Percentiles rank a stretch among this genome's conserved stretches.
Evolutionary conservation across 208 protist species (phyloP).

Genomic region (Jaenimonas drosophilae): DNA sequence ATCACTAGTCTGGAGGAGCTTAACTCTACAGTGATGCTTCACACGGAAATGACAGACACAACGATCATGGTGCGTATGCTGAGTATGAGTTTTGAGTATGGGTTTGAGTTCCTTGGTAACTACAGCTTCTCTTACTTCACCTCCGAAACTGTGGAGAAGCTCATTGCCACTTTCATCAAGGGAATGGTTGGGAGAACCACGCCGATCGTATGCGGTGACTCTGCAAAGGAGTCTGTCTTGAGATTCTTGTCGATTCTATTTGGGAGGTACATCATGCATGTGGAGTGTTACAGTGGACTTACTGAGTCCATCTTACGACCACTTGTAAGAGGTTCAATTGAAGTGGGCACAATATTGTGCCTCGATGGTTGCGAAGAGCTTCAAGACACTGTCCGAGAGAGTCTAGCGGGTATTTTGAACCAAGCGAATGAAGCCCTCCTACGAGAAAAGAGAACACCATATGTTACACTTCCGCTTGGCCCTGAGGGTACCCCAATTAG

Average conservation of each 20-base stretch:
- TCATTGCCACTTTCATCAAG: slow-evolving; percentile 5
- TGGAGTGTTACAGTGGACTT: slow-evolving; percentile 36
- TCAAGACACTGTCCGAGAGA: slow-evolving; percentile 9
- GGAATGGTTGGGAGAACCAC: slow-evolving; percentile 9
- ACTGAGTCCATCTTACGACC: slow-evolving; percentile 19
- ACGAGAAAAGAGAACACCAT: slow-evolving; percentile 2
- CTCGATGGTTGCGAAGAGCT: slow-evolving; percentile 42
- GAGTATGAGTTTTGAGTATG: slow-evolving; percentile 48
- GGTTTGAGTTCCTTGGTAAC: slow-evolving; percentile 78
- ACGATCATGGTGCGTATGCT: slow-evolving; percentile 44
- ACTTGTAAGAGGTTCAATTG: slow-evolving; percentile 47
- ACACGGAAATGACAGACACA: slow-evolving; percentile 51
- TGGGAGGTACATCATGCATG: slow-evolving; percentile 44
- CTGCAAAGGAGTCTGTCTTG: slow-evolving; percentile 9
- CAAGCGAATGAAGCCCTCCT: slow-evolving; percentile 1
- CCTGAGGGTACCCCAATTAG: slow-evolving; percentile 9
- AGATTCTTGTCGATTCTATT: slow-evolving; percentile 15
- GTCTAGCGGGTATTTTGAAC: slow-evolving; percentile 9
- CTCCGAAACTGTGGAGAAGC: slow-evolving; percentile 13
- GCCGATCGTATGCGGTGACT: slow-evolving; percentile 17
- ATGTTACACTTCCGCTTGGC: slow-evolving; percentile 19
- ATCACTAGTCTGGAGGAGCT: slow-evolving; percentile 45
- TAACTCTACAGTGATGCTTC: slow-evolving; percentile 54
- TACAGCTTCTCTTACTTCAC: slow-evolving; percentile 29
- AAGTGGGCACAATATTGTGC: slow-evolving; percentile 49